A percentile compares a stretch with the other conserved stretches of the same genome.
phyloP scores from a whole-genome alignment of 2,329 filamentous ascomycete genomes.

The Pestalotiopsis sp. region DNA sequence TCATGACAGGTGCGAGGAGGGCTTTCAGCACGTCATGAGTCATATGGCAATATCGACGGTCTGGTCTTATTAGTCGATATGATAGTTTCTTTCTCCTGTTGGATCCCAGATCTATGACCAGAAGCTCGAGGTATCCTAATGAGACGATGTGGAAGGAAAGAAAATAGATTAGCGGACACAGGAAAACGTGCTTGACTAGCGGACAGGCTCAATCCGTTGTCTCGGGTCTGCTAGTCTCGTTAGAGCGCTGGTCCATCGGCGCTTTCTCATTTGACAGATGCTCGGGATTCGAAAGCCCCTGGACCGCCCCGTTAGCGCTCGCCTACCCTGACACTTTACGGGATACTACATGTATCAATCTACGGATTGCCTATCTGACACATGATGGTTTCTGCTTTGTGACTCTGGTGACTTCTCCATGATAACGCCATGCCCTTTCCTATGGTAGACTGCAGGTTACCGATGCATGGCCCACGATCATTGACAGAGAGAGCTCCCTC shows the following conservation, averaged over 20 bases:
- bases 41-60: too few relatives aligned
- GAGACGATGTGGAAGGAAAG: neutral
- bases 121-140: neutral
- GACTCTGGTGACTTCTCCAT: neutral
- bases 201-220: conserved; percentile 11
- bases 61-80: neutral
- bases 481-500: too few relatives aligned
- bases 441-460: too few relatives aligned
- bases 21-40: too few relatives aligned
- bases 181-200: conserved; percentile 1
- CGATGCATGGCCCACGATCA: too few relatives aligned
- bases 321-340: neutral
- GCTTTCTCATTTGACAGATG: conserved; percentile 9
- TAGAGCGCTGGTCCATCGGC: neutral
- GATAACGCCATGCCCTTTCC: too few relatives aligned
- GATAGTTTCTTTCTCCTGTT: neutral
- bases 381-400: too few relatives aligned
- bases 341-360: neutral
- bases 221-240: conserved; percentile 7
- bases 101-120: neutral
- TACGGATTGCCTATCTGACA: neutral
- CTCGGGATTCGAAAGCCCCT: neutral
- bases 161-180: neutral
- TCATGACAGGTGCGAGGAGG: too few relatives aligned
- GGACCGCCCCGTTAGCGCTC: neutral